A percentile compares a stretch with the other conserved stretches of the same genome.
These are phyloP conservation scores for Fusarium paranaense DNA, from an alignment of 2,329 filamentous ascomycete species.

Conservation along the genomic window DNA sequence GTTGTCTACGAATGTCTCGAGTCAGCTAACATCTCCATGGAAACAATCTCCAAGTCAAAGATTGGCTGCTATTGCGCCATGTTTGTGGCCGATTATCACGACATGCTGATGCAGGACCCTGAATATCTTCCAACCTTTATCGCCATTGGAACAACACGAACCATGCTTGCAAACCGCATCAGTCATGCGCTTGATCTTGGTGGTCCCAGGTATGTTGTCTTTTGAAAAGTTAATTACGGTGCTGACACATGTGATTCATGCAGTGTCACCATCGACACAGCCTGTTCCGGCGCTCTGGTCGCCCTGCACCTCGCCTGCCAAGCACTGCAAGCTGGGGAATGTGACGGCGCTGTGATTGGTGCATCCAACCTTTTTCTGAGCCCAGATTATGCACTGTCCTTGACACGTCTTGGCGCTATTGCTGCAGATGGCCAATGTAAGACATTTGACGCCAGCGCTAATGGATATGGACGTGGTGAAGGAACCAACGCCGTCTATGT, in stretches of 20 bases:
- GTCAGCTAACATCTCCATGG: constrained; percentile 40
- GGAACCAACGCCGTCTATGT: constrained; percentile 65
- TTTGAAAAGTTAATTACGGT: background rate
- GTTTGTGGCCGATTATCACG: constrained; percentile 40
- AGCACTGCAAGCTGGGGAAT: constrained; percentile 48
- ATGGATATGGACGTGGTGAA: constrained; percentile 67
- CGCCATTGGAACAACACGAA: constrained; percentile 42
- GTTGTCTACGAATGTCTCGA: constrained; percentile 41
- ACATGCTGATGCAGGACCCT: constrained; percentile 41
- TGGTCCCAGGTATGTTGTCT: constrained; percentile 35
- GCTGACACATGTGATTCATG: constrained; percentile 14
- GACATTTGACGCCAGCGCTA: constrained; percentile 63
- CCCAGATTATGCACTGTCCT: constrained; percentile 41
- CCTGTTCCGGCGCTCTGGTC: constrained; percentile 58
- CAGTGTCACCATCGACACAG: constrained; percentile 60
- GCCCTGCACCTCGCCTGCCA: constrained; percentile 55
- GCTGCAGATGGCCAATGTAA: constrained; percentile 51
- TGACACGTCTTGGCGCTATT: constrained; percentile 40
- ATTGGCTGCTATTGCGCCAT: constrained; percentile 43
- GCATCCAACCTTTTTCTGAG: constrained; percentile 46
- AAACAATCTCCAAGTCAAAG: constrained; percentile 36
- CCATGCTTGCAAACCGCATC: constrained; percentile 42
- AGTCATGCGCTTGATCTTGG: constrained; percentile 41
- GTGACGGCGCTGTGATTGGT: constrained; percentile 48
- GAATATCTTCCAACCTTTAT: constrained; percentile 42